Conservation (phyloP, 208 protist genomes). For the Trypanosomatidae sp. region DNA sequence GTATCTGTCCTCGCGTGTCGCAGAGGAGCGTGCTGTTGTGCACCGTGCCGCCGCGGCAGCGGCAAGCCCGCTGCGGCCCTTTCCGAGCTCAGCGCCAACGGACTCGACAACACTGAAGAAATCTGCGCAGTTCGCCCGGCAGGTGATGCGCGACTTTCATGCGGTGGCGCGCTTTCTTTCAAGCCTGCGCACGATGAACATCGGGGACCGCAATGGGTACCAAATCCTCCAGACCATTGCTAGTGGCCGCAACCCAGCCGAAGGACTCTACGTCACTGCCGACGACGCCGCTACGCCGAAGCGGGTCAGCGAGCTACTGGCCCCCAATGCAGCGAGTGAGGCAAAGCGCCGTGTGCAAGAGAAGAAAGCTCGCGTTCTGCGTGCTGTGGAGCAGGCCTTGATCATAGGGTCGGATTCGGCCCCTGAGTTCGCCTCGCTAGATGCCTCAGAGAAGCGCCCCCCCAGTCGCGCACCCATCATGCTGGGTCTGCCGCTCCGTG, state of each 20-base stretch:
- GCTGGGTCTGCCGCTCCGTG: slow-evolving; percentile 15
- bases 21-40: slow-evolving; percentile 12
- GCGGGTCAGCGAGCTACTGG: slow-evolving; percentile 8
- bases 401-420: background rate
- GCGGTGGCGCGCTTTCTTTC: slow-evolving; percentile 61
- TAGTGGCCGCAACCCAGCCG: slow-evolving; percentile 28
- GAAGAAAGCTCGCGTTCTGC: slow-evolving; percentile 56
- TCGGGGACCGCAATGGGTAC: slow-evolving; percentile 50
- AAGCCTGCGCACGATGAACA: slow-evolving; percentile 72
- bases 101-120: slow-evolving; percentile 23
- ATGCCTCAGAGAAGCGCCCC: background rate
- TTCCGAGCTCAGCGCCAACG: background rate
- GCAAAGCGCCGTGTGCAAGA: slow-evolving; percentile 30
- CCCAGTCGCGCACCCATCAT: background rate
- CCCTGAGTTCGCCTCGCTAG: background rate
- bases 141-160: slow-evolving; percentile 66
- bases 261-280: slow-evolving; percentile 31
- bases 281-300: slow-evolving; percentile 22
- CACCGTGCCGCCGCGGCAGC: slow-evolving; percentile 13
- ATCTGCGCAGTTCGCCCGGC: slow-evolving; percentile 52
- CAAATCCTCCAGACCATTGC: slow-evolving; percentile 45
- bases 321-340: slow-evolving; percentile 5
- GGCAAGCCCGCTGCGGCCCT: slow-evolving; percentile 1
- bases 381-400: slow-evolving; percentile 57
- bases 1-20: slow-evolving; percentile 21